Percentiles rank a stretch among this genome's conserved stretches.
phyloP scores from a whole-genome alignment of 495 filamentous ascomycete genomes.

The Neurospora sp. region DNA sequence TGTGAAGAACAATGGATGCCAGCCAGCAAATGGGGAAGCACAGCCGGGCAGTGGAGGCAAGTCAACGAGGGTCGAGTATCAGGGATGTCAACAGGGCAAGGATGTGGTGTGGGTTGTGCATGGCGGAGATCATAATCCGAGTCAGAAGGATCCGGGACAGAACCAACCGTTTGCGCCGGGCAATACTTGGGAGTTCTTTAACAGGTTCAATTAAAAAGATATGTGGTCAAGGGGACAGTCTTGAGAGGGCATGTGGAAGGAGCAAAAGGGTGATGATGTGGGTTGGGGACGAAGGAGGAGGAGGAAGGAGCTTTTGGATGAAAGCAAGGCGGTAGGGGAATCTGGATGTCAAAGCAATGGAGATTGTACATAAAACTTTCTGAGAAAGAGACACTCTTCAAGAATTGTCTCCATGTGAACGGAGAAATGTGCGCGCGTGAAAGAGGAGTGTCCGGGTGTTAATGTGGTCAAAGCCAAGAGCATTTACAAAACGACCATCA shows the following conservation, averaged over 20 bases:
- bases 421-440: not conserved
- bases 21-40: slow-evolving; percentile 4
- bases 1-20: slow-evolving; percentile 32
- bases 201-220: slow-evolving; percentile 8
- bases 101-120: slow-evolving; percentile 23
- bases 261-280: not conserved
- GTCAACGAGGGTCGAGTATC: slow-evolving; percentile 21
- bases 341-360: not conserved
- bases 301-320: not conserved
- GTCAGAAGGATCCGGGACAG: slow-evolving; percentile 13
- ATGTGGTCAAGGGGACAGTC: not conserved
- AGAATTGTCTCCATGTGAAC: not conserved
- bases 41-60: slow-evolving; percentile 9
- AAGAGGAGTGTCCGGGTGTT: not conserved
- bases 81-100: slow-evolving; percentile 21
- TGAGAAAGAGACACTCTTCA: not conserved
- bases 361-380: not conserved
- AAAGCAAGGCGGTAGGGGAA: not conserved
- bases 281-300: not conserved
- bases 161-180: slow-evolving; percentile 17
- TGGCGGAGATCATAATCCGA: slow-evolving; percentile 20
- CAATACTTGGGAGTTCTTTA: slow-evolving; percentile 27
- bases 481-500: too few species aligned
- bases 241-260: not conserved
- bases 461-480: too few species aligned